Percentiles rank a stretch among this genome's conserved stretches.
Conservation (phyloP, 2,329 filamentous ascomycete genomes). For the Pseudogymnoascus sp. region DNA sequence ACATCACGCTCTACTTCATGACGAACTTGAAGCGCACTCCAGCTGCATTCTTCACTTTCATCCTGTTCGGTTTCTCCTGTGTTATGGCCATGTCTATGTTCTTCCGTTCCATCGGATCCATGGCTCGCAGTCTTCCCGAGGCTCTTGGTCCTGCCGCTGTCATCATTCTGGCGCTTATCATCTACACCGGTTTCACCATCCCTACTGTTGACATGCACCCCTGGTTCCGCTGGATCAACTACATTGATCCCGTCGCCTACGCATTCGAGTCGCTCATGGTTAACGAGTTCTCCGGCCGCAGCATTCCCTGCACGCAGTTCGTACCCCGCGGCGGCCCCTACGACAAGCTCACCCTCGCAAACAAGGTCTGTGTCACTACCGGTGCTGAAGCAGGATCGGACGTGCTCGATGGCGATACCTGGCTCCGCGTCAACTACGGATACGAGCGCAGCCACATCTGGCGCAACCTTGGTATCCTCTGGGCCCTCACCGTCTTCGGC, state of each 20-base stretch:
- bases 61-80: conserved; percentile 24
- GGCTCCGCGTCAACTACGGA: conserved; percentile 45
- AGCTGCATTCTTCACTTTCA: conserved; percentile 78
- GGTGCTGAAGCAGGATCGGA: conserved; percentile 49
- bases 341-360: conserved; percentile 11
- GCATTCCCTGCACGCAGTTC: conserved; percentile 21
- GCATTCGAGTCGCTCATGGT: conserved; percentile 74
- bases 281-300: conserved; percentile 60
- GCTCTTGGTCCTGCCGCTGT: conserved; percentile 54
- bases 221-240: conserved; percentile 81
- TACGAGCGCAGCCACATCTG: conserved; percentile 57
- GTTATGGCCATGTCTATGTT: conserved; percentile 65
- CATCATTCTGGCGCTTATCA: conserved; percentile 30
- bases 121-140: conserved; percentile 62
- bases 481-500: conserved; percentile 59
- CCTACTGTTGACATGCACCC: conserved; percentile 54
- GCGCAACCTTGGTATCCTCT: conserved; percentile 64
- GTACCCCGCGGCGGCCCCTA: conserved; percentile 22
- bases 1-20: conserved; percentile 79
- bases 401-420: conserved; percentile 51
- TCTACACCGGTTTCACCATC: conserved; percentile 36
- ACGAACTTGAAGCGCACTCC: conserved; percentile 60
- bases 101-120: conserved; percentile 71
- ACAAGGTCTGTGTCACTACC: conserved; percentile 47
- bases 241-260: conserved; percentile 55